phyloP scores from a whole-genome alignment of 192 early-diverging fungal species.

The Backusella luteola region DNA sequence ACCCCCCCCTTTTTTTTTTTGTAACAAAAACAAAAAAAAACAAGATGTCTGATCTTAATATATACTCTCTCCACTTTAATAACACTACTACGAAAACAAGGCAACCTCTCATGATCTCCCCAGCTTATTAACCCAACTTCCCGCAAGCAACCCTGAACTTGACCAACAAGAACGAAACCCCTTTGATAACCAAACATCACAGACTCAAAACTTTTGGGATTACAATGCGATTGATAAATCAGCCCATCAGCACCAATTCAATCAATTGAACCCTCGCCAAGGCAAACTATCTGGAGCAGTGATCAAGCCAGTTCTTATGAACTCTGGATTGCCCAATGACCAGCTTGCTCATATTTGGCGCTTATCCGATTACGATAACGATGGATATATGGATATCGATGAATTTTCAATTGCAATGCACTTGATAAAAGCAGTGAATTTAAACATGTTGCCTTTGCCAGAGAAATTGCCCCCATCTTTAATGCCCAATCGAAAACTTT shows the following conservation, averaged over 20 bases:
- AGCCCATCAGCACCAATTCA: conserved; percentile 35
- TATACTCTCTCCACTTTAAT: neutral
- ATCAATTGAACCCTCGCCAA: conserved; percentile 33
- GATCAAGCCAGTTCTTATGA: conserved; percentile 43
- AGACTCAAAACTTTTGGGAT: conserved; percentile 25
- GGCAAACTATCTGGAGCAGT: conserved; percentile 40
- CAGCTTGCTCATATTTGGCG: conserved; percentile 63
- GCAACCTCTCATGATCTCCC: conserved; percentile 43
- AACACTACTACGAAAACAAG: conserved; percentile 29
- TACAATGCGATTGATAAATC: conserved; percentile 37
- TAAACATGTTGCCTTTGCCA: conserved; percentile 34
- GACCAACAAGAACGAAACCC: conserved; percentile 41
- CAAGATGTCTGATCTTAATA: conserved; percentile 24
- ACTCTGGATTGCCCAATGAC: conserved; percentile 55
- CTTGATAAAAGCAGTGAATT: conserved; percentile 28
- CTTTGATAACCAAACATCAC: conserved; percentile 11
- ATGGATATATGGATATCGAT: conserved; percentile 66
- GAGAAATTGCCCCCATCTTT: conserved; percentile 29
- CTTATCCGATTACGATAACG: conserved; percentile 59
- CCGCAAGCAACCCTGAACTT: conserved; percentile 37
- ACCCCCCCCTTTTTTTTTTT: neutral
- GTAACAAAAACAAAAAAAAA: conserved; percentile 34
- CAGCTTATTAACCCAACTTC: conserved; percentile 39
- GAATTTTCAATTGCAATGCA: conserved; percentile 75
- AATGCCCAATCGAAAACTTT: conserved; percentile 28